Evolutionary conservation across 2,329 filamentous ascomycete genomes (phyloP), one percentile per base, ranked within the genome.

Genomic region (Fusarium drepaniforme): DNA sequence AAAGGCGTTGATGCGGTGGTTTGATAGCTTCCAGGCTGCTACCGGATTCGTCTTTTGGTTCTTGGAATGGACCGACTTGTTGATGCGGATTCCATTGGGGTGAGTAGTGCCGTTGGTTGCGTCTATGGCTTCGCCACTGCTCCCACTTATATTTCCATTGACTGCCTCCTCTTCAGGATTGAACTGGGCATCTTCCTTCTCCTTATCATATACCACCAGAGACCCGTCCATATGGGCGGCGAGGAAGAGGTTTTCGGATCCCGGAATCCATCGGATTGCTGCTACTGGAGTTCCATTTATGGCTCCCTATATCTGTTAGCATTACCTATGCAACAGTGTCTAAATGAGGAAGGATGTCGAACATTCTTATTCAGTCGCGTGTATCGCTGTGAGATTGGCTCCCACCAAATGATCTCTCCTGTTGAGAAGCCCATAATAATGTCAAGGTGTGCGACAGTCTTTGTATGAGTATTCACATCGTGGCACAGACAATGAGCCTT

Each of bases 351-450:
- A 44, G 16, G 69, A 42, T 28, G 49, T 73, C 89, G 77, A 84
- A 93, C 93, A 82, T 98, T 98, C 85, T 99, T 99, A 82, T 99
- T 99, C 79, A 99, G 88, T 23, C 97, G 92, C 4, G 95, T 94
- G 83, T 99, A 99, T 81, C 97, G 95, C 79, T 98, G 96, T 44
- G 95, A 96, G 79, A 98, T 94, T 13, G 97, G 96, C 83, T 99
- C 97, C 87, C 97, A 98, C 97, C 97, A 99, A 72, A 99, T 96
- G 58, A 99, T 95, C 82, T 99, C 97, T 44, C 96, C 95, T 0
- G 96, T 97, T 8, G 96, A 98, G 80, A 98, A 98, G 1, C 97
- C 97, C 91, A 99, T 94, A 67, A 98, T 92, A 23, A 99, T 88
- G 81, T 99, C 97, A 49, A 99, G 88, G 80, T 98, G 96, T 7